A percentile compares a stretch with the other conserved stretches of the same genome.
Evolutionary conservation across 148 eudicot species (phyloP).

Genomic region (Hydrangea macrophylla): DNA sequence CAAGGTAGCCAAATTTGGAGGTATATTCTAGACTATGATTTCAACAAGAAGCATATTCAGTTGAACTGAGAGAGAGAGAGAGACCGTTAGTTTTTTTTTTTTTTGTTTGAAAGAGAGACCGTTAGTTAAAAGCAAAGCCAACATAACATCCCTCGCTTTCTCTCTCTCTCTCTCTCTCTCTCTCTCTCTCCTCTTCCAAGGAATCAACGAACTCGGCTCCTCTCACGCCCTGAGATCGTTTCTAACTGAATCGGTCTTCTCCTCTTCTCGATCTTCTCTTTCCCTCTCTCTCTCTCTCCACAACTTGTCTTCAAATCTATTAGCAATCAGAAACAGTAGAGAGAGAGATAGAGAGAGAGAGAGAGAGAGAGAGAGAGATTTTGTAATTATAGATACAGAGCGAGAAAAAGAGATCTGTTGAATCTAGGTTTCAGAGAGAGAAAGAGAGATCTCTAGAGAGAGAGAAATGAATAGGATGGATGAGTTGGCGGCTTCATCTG

Average conservation of each 20-base stretch:
- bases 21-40: neutral
- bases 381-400: too few species aligned
- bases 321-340: neutral
- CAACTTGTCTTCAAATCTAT: neutral
- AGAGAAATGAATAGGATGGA: conserved; percentile 16
- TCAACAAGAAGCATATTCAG: neutral
- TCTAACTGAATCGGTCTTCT: neutral
- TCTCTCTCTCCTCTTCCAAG: too few species aligned
- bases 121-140: neutral
- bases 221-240: neutral
- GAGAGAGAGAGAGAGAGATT: too few species aligned
- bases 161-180: neutral
- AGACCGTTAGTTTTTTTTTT: too few species aligned
- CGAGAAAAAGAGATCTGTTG: neutral
- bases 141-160: neutral
- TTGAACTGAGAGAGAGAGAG: too few species aligned
- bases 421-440: neutral
- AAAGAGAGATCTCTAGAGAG: neutral
- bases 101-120: too few species aligned
- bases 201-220: neutral
- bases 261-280: too few species aligned
- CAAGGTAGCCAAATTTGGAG: neutral
- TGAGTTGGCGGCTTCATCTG: conserved; percentile 17
- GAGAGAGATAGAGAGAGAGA: too few species aligned
- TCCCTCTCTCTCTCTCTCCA: conserved; percentile 9